These are phyloP conservation scores for Pythium inflatum DNA, from an alignment of 352 stramenopile genomes.

Conservation along the genomic window DNA sequence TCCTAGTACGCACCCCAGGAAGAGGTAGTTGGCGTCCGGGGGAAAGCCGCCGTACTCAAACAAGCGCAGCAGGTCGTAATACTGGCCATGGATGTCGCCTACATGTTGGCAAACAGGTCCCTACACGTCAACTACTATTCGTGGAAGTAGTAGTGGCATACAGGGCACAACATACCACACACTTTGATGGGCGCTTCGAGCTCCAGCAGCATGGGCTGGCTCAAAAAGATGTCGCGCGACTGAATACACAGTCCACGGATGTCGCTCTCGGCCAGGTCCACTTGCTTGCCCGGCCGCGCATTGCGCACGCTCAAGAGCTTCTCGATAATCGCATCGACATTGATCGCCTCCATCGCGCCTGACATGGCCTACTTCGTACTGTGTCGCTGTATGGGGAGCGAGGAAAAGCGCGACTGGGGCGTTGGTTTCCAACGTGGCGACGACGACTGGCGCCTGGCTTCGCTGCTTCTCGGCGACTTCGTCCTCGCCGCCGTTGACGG, in stretches of 20 bases:
- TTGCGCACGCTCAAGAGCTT: conserved; percentile 48
- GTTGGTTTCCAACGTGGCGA: too few species aligned
- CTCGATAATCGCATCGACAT: conserved; percentile 35
- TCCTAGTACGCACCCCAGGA: conserved; percentile 42
- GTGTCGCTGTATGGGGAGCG: too few species aligned
- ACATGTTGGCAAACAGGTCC: neutral
- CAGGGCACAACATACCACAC: conserved; percentile 84
- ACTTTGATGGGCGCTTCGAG: conserved; percentile 99
- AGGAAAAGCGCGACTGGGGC: too few species aligned
- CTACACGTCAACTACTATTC: neutral
- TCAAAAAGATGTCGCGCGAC: conserved; percentile 97
- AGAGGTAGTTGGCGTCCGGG: conserved; percentile 58
- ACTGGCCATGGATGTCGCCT: conserved; percentile 96
- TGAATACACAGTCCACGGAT: conserved; percentile 98
- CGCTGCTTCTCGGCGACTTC: too few species aligned
- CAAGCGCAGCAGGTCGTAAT: conserved; percentile 96
- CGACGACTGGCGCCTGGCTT: too few species aligned
- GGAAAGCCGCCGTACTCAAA: conserved; percentile 88
- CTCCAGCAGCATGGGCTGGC: conserved; percentile 98
- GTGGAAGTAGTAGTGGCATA: too few species aligned
- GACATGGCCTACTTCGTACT: too few species aligned
- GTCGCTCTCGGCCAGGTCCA: conserved; percentile 95
- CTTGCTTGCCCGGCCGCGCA: conserved; percentile 79
- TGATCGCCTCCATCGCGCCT: conserved; percentile 22
- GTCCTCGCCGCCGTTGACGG: too few species aligned